Evolutionary conservation across 2,329 filamentous ascomycete species (phyloP), one percentile per base, ranked within the genome.

Genomic region (Capronia coronata): DNA sequence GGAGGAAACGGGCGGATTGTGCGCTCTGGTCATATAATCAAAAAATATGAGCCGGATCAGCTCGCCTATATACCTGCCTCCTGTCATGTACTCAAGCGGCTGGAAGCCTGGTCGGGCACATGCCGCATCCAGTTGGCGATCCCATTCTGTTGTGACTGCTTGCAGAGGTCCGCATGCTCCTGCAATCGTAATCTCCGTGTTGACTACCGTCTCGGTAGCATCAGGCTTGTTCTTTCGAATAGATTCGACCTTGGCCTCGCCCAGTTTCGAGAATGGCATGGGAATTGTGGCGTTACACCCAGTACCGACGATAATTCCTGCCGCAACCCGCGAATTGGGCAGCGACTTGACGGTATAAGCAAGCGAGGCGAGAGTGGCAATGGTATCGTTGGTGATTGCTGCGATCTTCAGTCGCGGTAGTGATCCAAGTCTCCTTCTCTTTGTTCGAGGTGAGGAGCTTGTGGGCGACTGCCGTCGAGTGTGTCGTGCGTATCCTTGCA

Each of bases 161-260:
- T 75, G 72, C 46, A 91, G 69, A 0, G 86, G 84, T 5, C 75
- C 72, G n/a, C 80, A 81, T 1, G 86, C 80, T 5, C 86, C 86
- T 21, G 82, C 83, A 59, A 93, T 88, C 44, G 83, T 86, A 83
- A 85, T 90, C 67, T 93, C 87, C 0, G 87, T 91, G 63, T 91
- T 91, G 55, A 91, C 80, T 3, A 87, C 79, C 11, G 89, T 82
- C 57, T 79, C 82, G n/a, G 77, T 70, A 5, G 84, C 74, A 10
- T 72, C 68, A 1, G 72, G 65, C 49, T 68, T 65, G 54, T 68
- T 68, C 11, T 68, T 74, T 13, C 73, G 72, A 29, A 79, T 67
- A 5, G 72, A 55, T 61, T 67, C 43, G 70, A 80, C 59, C 64
- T 91, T 91, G 48, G 73, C 76, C 7, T 76, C 70, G 54, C 84